phyloP scores from a whole-genome alignment of 2,329 filamentous ascomycete genomes.

The Penicillium crustosum region DNA sequence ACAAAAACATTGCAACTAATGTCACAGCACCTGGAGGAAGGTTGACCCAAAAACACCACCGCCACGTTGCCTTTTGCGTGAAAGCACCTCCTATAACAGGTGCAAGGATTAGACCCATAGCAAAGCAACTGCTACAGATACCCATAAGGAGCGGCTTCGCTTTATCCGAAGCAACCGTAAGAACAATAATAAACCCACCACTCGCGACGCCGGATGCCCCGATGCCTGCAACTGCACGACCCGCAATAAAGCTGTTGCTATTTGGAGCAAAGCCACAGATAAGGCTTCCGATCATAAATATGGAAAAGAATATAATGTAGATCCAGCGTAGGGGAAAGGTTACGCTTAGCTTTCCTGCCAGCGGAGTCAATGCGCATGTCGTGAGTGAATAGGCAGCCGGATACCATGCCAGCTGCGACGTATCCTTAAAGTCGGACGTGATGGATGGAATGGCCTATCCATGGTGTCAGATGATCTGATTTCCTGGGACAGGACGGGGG shows the following conservation, averaged over 20 bases:
- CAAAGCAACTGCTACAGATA: constrained; percentile 5
- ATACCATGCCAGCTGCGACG: constrained; percentile 11
- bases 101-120: constrained; percentile 7
- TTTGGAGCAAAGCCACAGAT: constrained; percentile 1
- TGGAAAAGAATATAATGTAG: not conserved
- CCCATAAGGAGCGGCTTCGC: constrained; percentile 3
- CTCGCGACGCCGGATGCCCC: not conserved
- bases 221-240: constrained; percentile 5
- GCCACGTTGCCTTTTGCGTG: not conserved
- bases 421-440: constrained; percentile 5
- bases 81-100: constrained; percentile 13
- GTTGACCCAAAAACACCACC: constrained; percentile 7
- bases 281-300: not conserved
- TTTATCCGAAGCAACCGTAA: not conserved
- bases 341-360: constrained; percentile 12
- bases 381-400: constrained; percentile 11
- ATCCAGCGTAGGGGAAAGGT: constrained; percentile 1
- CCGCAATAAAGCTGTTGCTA: not conserved
- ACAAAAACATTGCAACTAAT: constrained; percentile 8
- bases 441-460: constrained; percentile 5
- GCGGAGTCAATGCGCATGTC: constrained; percentile 11
- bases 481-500: not conserved
- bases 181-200: constrained; percentile 5
- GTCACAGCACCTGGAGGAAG: constrained; percentile 16
- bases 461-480: not conserved